These are phyloP conservation scores for Selaginella tamariscina DNA, from an alignment of 75 land plant species.

Conservation along the genomic window DNA sequence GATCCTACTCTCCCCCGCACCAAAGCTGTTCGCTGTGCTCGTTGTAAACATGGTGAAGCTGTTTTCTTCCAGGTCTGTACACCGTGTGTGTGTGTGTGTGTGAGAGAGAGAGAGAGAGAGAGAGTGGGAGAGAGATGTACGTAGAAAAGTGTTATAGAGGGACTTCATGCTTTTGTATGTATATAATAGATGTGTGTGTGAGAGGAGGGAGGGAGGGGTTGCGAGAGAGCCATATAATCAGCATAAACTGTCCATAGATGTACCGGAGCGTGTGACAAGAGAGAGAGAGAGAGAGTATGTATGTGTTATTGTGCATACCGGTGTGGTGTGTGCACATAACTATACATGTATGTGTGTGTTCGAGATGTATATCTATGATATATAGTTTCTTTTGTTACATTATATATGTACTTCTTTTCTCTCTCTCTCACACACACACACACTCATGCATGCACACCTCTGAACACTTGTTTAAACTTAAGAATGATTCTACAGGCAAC, in stretches of 20 bases:
- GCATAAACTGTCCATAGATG: no score
- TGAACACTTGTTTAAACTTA: neutral
- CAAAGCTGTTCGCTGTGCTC: slow-evolving; percentile 63
- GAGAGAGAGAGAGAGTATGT: no score
- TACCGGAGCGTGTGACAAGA: no score
- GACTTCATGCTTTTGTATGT: no score
- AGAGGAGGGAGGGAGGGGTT: no score
- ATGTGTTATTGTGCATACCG: no score
- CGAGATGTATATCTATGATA: neutral
- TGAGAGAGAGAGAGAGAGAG: slow-evolving; percentile 13
- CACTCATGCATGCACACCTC: slow-evolving; percentile 3
- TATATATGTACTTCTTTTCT: neutral
- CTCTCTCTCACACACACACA: neutral
- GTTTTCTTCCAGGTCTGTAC: slow-evolving; percentile 75
- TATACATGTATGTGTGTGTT: neutral
- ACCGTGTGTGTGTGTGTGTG: neutral
- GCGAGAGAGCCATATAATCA: no score
- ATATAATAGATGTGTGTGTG: no score
- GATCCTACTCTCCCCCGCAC: slow-evolving; percentile 58
- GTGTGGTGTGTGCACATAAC: neutral
- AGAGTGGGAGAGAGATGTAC: no score
- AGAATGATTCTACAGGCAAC: slow-evolving; percentile 49
- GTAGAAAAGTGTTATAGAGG: no score
- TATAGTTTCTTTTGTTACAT: neutral
- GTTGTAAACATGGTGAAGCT: slow-evolving; percentile 62